A percentile compares a stretch with the other conserved stretches of the same genome.
These are phyloP conservation scores for Eremochloa ophiuroides DNA, from an alignment of 176 grass and related monocot species.

Conservation along the genomic window DNA sequence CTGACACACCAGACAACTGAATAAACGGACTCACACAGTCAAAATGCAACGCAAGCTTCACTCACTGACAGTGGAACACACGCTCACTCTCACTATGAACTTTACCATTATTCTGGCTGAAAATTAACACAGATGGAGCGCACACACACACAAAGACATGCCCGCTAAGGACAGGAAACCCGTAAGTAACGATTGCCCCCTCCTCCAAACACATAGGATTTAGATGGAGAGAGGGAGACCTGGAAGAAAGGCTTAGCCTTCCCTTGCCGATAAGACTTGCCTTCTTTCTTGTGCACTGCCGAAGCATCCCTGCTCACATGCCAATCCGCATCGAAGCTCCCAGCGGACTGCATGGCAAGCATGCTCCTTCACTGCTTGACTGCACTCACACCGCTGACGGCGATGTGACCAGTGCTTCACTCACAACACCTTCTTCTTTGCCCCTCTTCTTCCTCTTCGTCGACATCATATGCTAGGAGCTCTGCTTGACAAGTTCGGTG, in stretches of 20 bases:
- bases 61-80: slow-evolving; percentile 12
- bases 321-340: neutral
- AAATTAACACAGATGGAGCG: neutral
- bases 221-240: slow-evolving; percentile 62
- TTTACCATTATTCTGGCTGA: slow-evolving; percentile 9
- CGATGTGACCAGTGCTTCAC: neutral
- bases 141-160: neutral
- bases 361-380: slow-evolving; percentile 16
- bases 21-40: neutral
- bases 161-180: neutral
- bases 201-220: slow-evolving; percentile 32
- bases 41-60: neutral
- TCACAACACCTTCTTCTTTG: neutral
- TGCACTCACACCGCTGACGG: neutral
- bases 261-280: slow-evolving; percentile 79
- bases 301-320: slow-evolving; percentile 27
- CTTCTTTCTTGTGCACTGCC: slow-evolving; percentile 40
- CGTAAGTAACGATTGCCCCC: slow-evolving; percentile 21
- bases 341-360: slow-evolving; percentile 19
- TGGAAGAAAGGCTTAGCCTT: slow-evolving; percentile 84
- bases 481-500: neutral
- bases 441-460: slow-evolving; percentile 45
- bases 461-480: slow-evolving; percentile 25
- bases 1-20: neutral
- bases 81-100: neutral